phyloP scores from a whole-genome alignment of 306 rosid species.

The Casuarina equisetifolia region DNA sequence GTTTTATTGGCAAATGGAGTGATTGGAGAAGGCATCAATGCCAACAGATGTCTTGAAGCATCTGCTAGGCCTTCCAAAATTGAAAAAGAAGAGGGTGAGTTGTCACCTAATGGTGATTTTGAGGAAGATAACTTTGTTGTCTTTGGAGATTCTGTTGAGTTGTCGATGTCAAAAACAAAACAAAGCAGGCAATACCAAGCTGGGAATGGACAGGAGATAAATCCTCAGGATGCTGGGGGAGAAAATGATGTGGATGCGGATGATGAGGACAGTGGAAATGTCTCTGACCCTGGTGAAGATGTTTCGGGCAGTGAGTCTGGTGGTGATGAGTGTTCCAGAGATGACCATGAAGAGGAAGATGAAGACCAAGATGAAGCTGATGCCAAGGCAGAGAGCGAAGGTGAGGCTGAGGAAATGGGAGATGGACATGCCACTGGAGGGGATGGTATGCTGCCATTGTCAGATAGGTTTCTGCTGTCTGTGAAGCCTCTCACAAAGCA shows the following conservation, averaged over 20 bases:
- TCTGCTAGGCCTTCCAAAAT: conserved; percentile 57
- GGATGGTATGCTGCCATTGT: conserved; percentile 60
- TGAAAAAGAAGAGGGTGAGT: conserved; percentile 98
- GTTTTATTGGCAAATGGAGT: conserved; percentile 50
- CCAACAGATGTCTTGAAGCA: conserved; percentile 51
- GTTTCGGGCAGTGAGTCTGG: conserved; percentile 91
- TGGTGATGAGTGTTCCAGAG: conserved; percentile 84
- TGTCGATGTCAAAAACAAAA: conserved; percentile 46
- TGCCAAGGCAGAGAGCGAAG: conserved; percentile 97
- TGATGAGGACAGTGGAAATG: conserved; percentile 91
- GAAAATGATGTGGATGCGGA: conserved; percentile 92
- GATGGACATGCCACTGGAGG: conserved; percentile 69
- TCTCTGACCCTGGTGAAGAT: conserved; percentile 88
- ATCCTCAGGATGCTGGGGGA: conserved; percentile 57
- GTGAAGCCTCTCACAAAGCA: conserved; percentile 90
- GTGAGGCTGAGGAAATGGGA: conserved; percentile 82
- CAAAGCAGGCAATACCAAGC: conserved; percentile 56
- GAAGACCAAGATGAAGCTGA: conserved; percentile 71
- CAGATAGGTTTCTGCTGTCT: conserved; percentile 72
- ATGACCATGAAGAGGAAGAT: conserved; percentile 80
- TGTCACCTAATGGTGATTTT: conserved; percentile 79
- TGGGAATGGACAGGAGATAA: conserved; percentile 50
- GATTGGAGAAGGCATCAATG: conserved; percentile 49
- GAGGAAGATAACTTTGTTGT: conserved; percentile 84
- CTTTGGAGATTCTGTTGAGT: conserved; percentile 50